Percentiles rank a stretch among this genome's conserved stretches.
Evolutionary conservation across 331 rosid genomes (phyloP).

Genomic region (Quercus tomentella): DNA sequence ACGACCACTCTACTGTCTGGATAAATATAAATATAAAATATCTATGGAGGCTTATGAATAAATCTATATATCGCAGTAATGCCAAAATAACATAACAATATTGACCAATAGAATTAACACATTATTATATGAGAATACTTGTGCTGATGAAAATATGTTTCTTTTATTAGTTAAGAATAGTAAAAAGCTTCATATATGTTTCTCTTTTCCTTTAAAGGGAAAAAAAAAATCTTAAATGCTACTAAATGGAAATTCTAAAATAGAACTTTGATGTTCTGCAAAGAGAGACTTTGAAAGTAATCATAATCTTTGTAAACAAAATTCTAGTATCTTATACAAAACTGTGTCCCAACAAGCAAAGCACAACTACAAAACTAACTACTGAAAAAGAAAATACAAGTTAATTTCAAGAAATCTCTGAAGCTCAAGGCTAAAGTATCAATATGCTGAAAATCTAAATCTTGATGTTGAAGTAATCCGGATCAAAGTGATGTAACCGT

Average conservation of each 20-base stretch:
- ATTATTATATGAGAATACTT: too few relatives aligned
- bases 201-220: background rate
- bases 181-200: too few relatives aligned
- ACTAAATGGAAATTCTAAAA: background rate
- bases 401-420: background rate
- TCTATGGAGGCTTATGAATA: too few relatives aligned
- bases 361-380: background rate
- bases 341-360: conserved; percentile 8
- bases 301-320: background rate
- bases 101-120: too few relatives aligned
- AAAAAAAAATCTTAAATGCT: background rate
- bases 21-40: too few relatives aligned
- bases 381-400: conserved; percentile 2
- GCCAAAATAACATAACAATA: too few relatives aligned
- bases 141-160: too few relatives aligned
- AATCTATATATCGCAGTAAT: too few relatives aligned
- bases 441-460: conserved; percentile 34
- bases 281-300: background rate
- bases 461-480: conserved; percentile 87
- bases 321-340: conserved; percentile 19
- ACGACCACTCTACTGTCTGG: too few relatives aligned
- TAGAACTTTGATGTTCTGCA: too few relatives aligned
- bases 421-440: background rate
- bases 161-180: too few relatives aligned
- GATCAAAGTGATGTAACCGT: conserved; percentile 87